These are phyloP conservation scores for Pichia nakasei DNA, from an alignment of 805 yeast species.

Conservation along the genomic window DNA sequence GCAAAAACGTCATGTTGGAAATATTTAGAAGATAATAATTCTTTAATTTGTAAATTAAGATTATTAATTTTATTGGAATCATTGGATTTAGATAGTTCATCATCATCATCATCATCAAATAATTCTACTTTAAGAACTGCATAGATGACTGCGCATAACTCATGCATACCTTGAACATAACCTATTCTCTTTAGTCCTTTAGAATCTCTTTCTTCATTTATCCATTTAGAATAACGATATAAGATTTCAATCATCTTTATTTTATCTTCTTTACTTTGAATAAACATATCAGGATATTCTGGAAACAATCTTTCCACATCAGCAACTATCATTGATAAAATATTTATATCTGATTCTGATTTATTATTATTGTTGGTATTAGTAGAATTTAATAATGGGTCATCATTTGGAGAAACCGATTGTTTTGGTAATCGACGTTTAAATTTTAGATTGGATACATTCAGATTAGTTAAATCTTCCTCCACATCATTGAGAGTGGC, in stretches of 20 bases:
- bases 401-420: slow-evolving; percentile 1
- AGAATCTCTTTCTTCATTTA: slow-evolving; percentile 13
- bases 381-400: slow-evolving; percentile 7
- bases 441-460: not conserved
- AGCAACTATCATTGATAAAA: slow-evolving; percentile 35
- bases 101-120: slow-evolving; percentile 8
- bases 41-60: slow-evolving; percentile 29
- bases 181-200: slow-evolving; percentile 6
- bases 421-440: slow-evolving; percentile 7
- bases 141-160: slow-evolving; percentile 40
- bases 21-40: slow-evolving; percentile 31
- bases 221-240: slow-evolving; percentile 42
- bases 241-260: slow-evolving; percentile 33
- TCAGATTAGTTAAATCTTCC: slow-evolving; percentile 6
- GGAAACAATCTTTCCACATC: slow-evolving; percentile 49
- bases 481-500: not conserved
- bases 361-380: not conserved
- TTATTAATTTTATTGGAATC: not conserved
- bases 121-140: slow-evolving; percentile 33
- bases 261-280: slow-evolving; percentile 20
- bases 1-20: slow-evolving; percentile 25
- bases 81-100: slow-evolving; percentile 17
- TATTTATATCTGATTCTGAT: slow-evolving; percentile 29
- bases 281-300: slow-evolving; percentile 25
- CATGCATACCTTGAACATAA: slow-evolving; percentile 49